phyloP scores from a whole-genome alignment of 2,329 filamentous ascomycete genomes.

The Fusarium agapanthi region DNA sequence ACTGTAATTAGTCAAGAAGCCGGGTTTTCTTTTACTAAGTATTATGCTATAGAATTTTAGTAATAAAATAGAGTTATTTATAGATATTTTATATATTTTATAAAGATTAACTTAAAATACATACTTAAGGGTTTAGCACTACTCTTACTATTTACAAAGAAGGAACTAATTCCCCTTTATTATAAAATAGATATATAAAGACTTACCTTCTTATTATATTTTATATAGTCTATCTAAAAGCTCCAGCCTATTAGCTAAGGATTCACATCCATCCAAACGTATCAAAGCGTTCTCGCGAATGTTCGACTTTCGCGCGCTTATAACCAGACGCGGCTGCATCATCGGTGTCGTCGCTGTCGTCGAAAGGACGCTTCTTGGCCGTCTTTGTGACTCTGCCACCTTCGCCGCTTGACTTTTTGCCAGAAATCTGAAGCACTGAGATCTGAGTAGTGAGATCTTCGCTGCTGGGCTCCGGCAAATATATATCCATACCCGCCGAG shows the following conservation, averaged over 20 bases:
- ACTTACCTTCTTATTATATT: background rate
- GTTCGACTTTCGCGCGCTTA: rapidly evolving
- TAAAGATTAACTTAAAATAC: no score
- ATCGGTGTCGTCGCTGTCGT: no score
- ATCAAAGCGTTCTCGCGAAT: background rate
- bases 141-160: no score
- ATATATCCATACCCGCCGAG: background rate
- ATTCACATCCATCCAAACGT: background rate
- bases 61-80: background rate
- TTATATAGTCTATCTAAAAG: no score
- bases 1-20: rapidly evolving
- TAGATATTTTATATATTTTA: rapidly evolving
- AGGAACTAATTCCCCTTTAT: rapidly evolving
- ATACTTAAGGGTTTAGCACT: no score
- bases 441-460: background rate
- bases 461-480: background rate
- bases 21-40: no score
- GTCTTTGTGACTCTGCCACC: no score
- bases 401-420: background rate
- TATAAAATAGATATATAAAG: no score
- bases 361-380: background rate
- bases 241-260: background rate
- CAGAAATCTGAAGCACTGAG: background rate
- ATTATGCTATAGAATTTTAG: background rate
- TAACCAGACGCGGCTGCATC: background rate